These are phyloP conservation scores for Starmerella sp. DNA, from an alignment of 805 yeast genomes.

Conservation along the genomic window DNA sequence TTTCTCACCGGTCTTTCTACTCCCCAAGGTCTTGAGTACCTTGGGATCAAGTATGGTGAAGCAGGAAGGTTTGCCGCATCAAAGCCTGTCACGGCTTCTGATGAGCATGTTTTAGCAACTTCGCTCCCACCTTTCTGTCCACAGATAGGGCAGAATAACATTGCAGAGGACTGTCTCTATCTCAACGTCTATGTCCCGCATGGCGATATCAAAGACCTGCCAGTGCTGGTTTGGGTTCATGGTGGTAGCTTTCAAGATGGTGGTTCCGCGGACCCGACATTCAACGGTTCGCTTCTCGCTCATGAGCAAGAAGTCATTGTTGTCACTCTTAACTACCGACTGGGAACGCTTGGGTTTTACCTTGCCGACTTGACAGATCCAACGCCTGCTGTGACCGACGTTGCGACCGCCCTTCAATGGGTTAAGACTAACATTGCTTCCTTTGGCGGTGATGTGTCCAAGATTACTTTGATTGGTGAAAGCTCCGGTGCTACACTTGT, in stretches of 20 bases:
- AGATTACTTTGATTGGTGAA: background rate
- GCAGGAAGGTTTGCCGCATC: background rate
- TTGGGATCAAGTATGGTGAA: background rate
- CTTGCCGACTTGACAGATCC: background rate
- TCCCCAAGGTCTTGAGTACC: background rate
- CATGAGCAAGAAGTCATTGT: conserved; percentile 1
- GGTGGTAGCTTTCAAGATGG: conserved; percentile 3
- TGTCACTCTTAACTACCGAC: background rate
- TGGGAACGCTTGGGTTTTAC: conserved; percentile 1
- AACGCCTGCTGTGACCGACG: background rate
- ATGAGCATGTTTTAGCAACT: background rate
- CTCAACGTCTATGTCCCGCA: conserved; percentile 1
- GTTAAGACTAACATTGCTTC: background rate
- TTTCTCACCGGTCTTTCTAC: background rate
- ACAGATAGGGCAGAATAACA: background rate
- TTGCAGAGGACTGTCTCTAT: background rate
- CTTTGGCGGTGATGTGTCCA: background rate
- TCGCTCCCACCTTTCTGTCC: background rate
- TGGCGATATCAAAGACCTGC: background rate
- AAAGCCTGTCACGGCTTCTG: background rate
- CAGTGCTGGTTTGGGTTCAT: background rate
- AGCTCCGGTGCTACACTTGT: conserved; percentile 1
- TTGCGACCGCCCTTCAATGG: background rate
- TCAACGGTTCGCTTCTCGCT: background rate
- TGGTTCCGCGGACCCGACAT: conserved; percentile 1